Evolutionary conservation across 805 yeast genomes (phyloP), one percentile per base, ranked within the genome.

Genomic region (Yarrowia sp.): DNA sequence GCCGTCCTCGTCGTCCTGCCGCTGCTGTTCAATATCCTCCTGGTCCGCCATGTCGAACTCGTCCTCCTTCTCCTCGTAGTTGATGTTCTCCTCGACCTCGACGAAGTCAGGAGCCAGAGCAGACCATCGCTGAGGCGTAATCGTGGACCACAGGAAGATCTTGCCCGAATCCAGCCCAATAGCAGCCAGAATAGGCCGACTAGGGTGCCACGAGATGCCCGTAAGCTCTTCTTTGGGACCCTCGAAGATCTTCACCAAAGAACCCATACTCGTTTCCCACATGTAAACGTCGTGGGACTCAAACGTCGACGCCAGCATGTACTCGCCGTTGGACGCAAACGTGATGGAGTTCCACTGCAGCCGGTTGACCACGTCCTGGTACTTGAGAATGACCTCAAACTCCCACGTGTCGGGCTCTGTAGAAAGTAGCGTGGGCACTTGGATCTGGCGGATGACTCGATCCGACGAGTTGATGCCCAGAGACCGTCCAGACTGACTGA

Each of bases 81-180:
- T 90, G 9, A 89, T 86, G 69, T 91, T 93, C 69, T 91, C 96
- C 70, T 92, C 97, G 42, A 92, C 86, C 72, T 92, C 97, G 51
- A 88, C 96, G 71, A 93, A 92, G 72, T 93, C 98, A 0, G 97
- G 97, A 0, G 97, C 97, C 68, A 92, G 77, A 0, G 97, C 96
- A 72, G 96, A 87, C 98, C 98, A 92, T 74, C 89, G 88, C 68
- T 91, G 97, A 0, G 96, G 96, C 19, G 88, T 83, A 38, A 82
- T 81, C 9, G 89, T 81, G 55, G 87, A 82, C 97, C 97, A 93
- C 39, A 88, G 71, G 70, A 88, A 91, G 1, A 92, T 81, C 36
- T 84, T 78, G 0, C 97, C 97, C 31, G 88, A 66, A 69, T 92
- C 98, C 61, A 89, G 75, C 0, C 97, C 97, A 27, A 89, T 88